These are phyloP conservation scores for Populus pruinosa DNA, from an alignment of 345 rosid genomes.

Conservation along the genomic window DNA sequence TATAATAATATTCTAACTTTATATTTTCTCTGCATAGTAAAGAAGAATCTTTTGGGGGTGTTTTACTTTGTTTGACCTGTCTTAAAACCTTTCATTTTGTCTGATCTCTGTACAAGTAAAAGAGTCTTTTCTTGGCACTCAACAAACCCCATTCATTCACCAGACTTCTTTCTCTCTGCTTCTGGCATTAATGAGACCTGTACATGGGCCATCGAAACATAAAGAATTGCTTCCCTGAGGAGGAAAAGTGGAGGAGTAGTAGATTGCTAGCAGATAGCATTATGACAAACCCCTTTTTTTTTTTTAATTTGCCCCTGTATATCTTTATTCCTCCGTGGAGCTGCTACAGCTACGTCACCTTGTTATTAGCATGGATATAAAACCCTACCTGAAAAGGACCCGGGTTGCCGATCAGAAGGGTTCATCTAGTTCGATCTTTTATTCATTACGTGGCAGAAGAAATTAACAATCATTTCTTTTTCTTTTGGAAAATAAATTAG, in stretches of 20 bases:
- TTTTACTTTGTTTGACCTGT: conserved; percentile 28
- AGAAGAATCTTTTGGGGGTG: conserved; percentile 24
- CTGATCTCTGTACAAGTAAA: conserved; percentile 13
- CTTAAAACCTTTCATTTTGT: conserved; percentile 14
- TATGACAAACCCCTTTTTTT: background rate
- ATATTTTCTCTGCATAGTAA: background rate
- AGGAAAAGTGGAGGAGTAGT: background rate
- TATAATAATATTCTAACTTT: too few relatives aligned
- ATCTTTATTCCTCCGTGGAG: background rate
- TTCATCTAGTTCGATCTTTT: too few relatives aligned
- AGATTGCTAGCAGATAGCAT: conserved; percentile 3
- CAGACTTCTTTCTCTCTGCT: background rate
- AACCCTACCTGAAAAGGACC: too few relatives aligned
- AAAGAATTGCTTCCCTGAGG: background rate
- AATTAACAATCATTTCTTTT: too few relatives aligned
- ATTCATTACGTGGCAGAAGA: too few relatives aligned
- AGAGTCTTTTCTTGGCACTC: conserved; percentile 12
- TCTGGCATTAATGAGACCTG: conserved; percentile 5
- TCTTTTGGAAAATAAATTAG: too few relatives aligned
- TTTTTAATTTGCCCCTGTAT: background rate
- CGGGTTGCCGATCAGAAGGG: too few relatives aligned
- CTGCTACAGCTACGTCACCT: background rate
- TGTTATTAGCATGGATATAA: background rate
- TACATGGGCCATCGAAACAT: background rate
- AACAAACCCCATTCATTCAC: conserved; percentile 5